Evolutionary conservation across 148 eudicot genomes (phyloP), one percentile per base, ranked within the genome.

Genomic region (Gaultheria prostrata): DNA sequence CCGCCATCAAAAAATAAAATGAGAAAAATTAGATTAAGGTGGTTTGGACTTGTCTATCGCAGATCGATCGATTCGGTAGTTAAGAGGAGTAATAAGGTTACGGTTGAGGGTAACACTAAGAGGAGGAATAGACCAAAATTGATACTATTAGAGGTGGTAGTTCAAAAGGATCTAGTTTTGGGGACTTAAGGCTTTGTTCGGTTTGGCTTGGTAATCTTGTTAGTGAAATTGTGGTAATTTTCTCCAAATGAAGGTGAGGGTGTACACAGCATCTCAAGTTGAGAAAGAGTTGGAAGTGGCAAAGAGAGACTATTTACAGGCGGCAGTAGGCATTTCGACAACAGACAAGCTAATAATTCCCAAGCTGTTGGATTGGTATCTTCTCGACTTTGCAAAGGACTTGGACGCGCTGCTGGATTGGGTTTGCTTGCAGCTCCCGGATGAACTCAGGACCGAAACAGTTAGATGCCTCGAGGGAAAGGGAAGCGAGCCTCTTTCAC

Each of bases 301-400:
- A 24, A 96, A 94, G 85, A 88, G 85, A 86, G 98, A 94, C 76
- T 96, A 92, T 77, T 82, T 96, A 35, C 95, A 94, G 85, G 97
- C 95, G 59, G 91, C 98, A 71, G 87, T 94, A 28, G 95, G 95
- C 48, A 85, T 94, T 61, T 93, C 90, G 32, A 80, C 88, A 77
- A 59, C 82, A 15, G 90, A 91, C 84, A 87, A 94, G 67, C 30
- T 94, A 35, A 82, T 91, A 53, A 90, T 97, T 80, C 97, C 99
- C 0, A 97, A 97, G 88, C 83, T 93, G 67, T 78, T 97, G 73
- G 97, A 97, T 80, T 93, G 98, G 95, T 92, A 91, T 85, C 90
- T 92, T 50, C 93, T 90, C 15, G 99, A 97, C 84, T 97, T 97
- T 85, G 97, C 93, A 8, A 92, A 97, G 85, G 97, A 97, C 81